Evolutionary conservation across 1,284 basidiomycete genomes (phyloP).

Genomic region (Melampsora medusae): DNA sequence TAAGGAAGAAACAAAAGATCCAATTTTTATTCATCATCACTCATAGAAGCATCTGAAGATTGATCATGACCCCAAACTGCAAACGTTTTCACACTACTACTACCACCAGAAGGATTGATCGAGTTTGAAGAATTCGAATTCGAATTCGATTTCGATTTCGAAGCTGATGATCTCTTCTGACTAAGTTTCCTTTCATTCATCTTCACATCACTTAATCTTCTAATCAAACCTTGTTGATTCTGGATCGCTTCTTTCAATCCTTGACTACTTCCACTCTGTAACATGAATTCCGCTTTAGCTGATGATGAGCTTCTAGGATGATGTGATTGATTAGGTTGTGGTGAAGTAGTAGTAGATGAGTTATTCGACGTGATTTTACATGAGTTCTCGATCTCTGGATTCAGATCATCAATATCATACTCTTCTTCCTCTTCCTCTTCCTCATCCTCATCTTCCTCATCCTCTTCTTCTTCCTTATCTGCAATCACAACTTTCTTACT

Average conservation of each 20-base stretch:
- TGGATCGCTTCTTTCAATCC: background rate
- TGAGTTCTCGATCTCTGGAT: background rate
- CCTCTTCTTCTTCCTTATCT: conserved; percentile 7
- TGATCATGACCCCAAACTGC: conserved; percentile 39
- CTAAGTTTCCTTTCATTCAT: background rate
- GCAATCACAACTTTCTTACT: background rate
- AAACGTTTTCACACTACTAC: conserved; percentile 19
- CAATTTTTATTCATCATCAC: conserved; percentile 28
- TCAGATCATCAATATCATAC: conserved; percentile 78
- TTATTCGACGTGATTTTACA: background rate
- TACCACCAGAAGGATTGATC: no score
- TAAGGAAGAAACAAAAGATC: no score
- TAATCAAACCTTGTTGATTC: background rate
- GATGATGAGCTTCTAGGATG: background rate
- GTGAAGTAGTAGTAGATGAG: background rate
- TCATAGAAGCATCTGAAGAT: conserved; percentile 24
- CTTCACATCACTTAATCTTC: background rate
- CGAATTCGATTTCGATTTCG: no score
- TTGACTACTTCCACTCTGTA: no score
- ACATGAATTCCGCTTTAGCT: background rate
- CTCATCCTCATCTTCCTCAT: conserved; percentile 58
- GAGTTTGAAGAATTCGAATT: no score
- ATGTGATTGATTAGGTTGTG: background rate
- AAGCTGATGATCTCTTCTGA: background rate
- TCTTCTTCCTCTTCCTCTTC: conserved; percentile 58